Evolutionary conservation across 2,329 filamentous ascomycete genomes (phyloP), one percentile per base, ranked within the genome.

Genomic region (Exophiala bonariae): DNA sequence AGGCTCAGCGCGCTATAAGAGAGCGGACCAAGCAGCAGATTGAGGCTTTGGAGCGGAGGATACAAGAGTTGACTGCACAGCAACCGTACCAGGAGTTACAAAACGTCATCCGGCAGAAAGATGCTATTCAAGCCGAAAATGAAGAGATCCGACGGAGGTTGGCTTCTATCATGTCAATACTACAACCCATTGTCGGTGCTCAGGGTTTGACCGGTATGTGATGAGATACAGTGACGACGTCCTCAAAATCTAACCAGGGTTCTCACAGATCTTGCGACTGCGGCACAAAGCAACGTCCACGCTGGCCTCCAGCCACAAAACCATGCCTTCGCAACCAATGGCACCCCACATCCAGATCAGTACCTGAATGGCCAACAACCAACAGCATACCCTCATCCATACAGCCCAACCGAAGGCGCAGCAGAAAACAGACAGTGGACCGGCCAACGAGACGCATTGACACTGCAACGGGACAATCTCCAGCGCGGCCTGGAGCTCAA

Each of bases 21-120:
- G 87, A 92, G 70, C 81, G 89, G 45, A 93, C 88, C 20, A 89
- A 85, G 69, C 80, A 82, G 48, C 86, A 87, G 66, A 93, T 93
- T 58, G 87, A 92, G 63, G 72, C 70, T 5, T 74, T 93, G 49
- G 86, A 93, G 66, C 76, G 76, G 50, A 78, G 81, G 52, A 90
- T 95, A 52, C 76, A 79, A 45, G 86, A 92, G 53, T 76, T 95
- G 57, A 87, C 87, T 47, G 85, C 79, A 47, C 86, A 89, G 68
- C 83, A 91, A 66, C 88, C 89, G 0, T 91, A 90, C 59, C 84
- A 88, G 63, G 89, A 96, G 63, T 78, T 95, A 16, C 88, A 95
- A 66, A 75, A 81, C 20, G 87, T 83, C 8, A 67, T 92, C 45
- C 77, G 81, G 23, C 83, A 89, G 66, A 91, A 89, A 71, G 86